Percentiles rank a stretch among this genome's conserved stretches.
These are phyloP conservation scores for Fraxinus americana DNA, from an alignment of 257 asterid species.

Conservation along the genomic window DNA sequence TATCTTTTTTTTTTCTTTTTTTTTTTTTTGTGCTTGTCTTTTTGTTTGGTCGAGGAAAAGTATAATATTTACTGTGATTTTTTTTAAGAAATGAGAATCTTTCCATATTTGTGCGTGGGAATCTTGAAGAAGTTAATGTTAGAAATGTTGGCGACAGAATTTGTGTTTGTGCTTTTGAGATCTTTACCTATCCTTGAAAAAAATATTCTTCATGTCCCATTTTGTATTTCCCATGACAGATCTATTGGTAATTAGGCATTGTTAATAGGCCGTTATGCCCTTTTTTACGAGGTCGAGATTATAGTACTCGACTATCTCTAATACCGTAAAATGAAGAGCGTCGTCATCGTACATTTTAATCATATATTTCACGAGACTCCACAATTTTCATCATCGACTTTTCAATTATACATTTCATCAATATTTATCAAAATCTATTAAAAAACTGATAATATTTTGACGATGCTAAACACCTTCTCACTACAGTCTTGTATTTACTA, in stretches of 20 bases:
- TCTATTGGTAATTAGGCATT: neutral
- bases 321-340: too few species aligned
- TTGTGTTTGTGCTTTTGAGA: constrained; percentile 41
- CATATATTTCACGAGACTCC: too few species aligned
- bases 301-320: too few species aligned
- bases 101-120: constrained; percentile 27
- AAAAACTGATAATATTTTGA: too few species aligned
- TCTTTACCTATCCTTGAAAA: constrained; percentile 12
- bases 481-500: too few species aligned
- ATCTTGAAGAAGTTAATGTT: constrained; percentile 29
- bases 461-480: too few species aligned
- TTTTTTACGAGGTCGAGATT: too few species aligned
- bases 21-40: neutral
- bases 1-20: neutral
- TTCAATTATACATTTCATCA: too few species aligned
- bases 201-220: neutral
- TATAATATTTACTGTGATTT: neutral
- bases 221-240: neutral
- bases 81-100: neutral
- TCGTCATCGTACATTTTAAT: too few species aligned
- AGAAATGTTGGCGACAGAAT: constrained; percentile 33
- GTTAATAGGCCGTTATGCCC: too few species aligned
- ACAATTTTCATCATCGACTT: too few species aligned
- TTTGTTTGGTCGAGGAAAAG: constrained; percentile 16
- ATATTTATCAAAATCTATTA: too few species aligned